Conservation (phyloP, 108 stramenopile species). For the Skeletonema potamos region DNA sequence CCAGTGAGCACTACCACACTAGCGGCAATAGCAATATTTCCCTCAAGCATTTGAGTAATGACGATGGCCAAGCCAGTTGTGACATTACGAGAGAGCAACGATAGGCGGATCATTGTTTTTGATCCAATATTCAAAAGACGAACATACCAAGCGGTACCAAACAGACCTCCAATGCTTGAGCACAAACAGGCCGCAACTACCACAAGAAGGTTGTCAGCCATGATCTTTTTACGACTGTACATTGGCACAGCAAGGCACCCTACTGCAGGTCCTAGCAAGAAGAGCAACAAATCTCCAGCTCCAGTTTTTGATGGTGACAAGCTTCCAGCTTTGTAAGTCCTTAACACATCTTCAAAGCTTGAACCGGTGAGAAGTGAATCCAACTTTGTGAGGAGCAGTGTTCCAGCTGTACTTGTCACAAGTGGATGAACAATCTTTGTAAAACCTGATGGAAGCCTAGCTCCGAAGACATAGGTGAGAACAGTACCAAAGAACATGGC, state of each 20-base stretch:
- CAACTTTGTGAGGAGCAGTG: slow-evolving; percentile 36
- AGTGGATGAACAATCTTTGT: slow-evolving; percentile 57
- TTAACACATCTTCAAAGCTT: slow-evolving; percentile 38
- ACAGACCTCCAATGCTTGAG: slow-evolving; percentile 45
- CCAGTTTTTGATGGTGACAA: slow-evolving; percentile 36
- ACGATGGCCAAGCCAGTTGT: slow-evolving; percentile 53
- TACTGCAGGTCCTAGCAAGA: slow-evolving; percentile 60
- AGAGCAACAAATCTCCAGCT: slow-evolving; percentile 63
- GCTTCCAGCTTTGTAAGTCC: slow-evolving; percentile 42
- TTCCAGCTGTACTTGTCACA: slow-evolving; percentile 41
- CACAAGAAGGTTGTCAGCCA: slow-evolving; percentile 44
- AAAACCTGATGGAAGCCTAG: slow-evolving; percentile 37
- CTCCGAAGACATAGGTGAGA: slow-evolving; percentile 48
- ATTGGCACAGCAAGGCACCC: slow-evolving; percentile 50
- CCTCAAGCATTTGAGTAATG: slow-evolving; percentile 49
- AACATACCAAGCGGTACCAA: slow-evolving; percentile 51
- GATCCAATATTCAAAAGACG: slow-evolving; percentile 43
- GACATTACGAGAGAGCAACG: slow-evolving; percentile 47
- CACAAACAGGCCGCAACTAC: slow-evolving; percentile 38
- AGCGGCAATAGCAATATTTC: slow-evolving; percentile 52
- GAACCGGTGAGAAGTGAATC: slow-evolving; percentile 43
- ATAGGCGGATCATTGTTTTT: slow-evolving; percentile 30
- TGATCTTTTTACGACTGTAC: slow-evolving; percentile 52
- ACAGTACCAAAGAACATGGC: slow-evolving; percentile 48
- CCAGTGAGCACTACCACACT: slow-evolving; percentile 53